Evolutionary conservation across 257 asterid genomes (phyloP).

Genomic region (Solanum piurae): DNA sequence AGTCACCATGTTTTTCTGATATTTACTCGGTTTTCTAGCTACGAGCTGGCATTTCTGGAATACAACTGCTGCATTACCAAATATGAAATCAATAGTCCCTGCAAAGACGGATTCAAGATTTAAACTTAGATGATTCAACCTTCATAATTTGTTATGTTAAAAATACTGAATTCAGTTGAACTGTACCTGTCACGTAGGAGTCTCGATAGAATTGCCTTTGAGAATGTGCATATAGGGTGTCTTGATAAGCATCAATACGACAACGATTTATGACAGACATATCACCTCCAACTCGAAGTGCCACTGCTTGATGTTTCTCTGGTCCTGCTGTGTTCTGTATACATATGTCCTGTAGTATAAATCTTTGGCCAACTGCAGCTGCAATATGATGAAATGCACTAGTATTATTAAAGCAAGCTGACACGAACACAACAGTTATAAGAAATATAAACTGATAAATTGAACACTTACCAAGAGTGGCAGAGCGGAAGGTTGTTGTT

Average conservation of each 20-base stretch:
- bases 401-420: neutral
- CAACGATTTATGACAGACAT: conserved; percentile 44
- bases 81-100: conserved; percentile 44
- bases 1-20: conserved; percentile 49
- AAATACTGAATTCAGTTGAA: neutral
- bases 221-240: conserved; percentile 45
- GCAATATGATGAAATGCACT: neutral
- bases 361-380: conserved; percentile 44
- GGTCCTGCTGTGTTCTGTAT: conserved; percentile 56
- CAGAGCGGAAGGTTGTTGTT: conserved; percentile 38
- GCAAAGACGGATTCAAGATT: neutral
- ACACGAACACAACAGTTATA: neutral
- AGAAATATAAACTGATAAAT: neutral
- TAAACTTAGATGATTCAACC: neutral
- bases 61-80: conserved; percentile 51
- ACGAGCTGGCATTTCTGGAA: conserved; percentile 35
- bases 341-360: conserved; percentile 44
- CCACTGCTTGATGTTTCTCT: conserved; percentile 61
- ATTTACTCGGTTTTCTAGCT: conserved; percentile 24
- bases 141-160: neutral
- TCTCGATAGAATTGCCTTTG: conserved; percentile 51
- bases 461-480: conserved; percentile 38
- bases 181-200: conserved; percentile 19
- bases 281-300: conserved; percentile 50
- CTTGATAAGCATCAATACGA: conserved; percentile 40